A percentile compares a stretch with the other conserved stretches of the same genome.
Evolutionary conservation across 495 filamentous ascomycete species (phyloP).

Genomic region (Xylaria flabelliformis): DNA sequence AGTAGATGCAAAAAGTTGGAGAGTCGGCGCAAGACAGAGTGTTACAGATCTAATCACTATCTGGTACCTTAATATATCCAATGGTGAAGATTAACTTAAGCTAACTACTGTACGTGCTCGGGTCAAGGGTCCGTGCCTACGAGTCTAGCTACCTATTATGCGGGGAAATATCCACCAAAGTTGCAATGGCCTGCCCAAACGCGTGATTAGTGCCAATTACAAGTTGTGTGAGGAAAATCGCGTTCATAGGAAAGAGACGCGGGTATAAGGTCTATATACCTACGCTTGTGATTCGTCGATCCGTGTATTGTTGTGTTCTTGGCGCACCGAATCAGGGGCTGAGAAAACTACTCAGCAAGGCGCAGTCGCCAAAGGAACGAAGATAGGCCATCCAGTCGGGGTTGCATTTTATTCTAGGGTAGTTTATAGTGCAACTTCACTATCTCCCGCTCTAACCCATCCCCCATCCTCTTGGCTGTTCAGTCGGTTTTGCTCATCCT

Average conservation of each 20-base stretch:
- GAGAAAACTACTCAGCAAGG: slow-evolving; percentile 8
- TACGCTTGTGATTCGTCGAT: slow-evolving; percentile 13
- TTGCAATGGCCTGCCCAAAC: background rate
- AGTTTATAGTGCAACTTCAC: slow-evolving; percentile 3
- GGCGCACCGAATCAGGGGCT: slow-evolving; percentile 17
- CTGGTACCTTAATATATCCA: no score
- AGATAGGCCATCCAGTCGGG: background rate
- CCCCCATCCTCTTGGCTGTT: background rate
- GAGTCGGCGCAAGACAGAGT: no score
- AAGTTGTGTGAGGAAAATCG: background rate
- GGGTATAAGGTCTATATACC: background rate
- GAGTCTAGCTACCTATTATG: no score
- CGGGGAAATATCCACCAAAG: no score
- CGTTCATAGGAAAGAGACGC: background rate
- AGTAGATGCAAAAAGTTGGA: no score
- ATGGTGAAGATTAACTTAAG: no score
- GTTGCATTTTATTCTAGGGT: background rate
- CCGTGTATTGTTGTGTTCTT: background rate
- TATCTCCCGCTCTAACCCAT: background rate
- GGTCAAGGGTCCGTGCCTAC: no score
- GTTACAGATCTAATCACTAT: no score
- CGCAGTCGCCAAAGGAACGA: background rate
- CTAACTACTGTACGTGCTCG: no score
- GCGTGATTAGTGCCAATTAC: background rate
- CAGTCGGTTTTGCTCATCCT: background rate